Conservation (phyloP, 306 rosid genomes). For the Astragalus membranaceus region DNA sequence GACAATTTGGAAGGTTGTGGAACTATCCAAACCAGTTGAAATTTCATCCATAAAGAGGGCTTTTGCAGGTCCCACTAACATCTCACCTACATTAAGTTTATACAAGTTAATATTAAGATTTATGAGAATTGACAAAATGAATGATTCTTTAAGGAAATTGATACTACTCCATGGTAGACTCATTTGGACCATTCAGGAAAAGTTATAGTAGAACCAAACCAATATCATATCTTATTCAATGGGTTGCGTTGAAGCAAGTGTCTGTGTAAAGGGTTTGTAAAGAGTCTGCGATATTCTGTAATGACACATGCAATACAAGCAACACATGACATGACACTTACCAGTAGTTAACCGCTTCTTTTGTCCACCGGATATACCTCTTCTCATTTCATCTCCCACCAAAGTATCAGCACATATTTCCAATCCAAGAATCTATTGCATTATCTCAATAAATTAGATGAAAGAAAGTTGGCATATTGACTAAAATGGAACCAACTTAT, state of each 20-base stretch:
- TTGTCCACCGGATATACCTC: slow-evolving; percentile 90
- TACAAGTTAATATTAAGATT: neutral
- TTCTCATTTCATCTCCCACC: slow-evolving; percentile 82
- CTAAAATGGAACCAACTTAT: neutral
- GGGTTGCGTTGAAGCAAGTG: too few relatives aligned
- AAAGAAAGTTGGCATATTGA: neutral
- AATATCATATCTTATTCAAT: too few relatives aligned
- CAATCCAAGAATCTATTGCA: slow-evolving; percentile 60
- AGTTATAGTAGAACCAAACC: too few relatives aligned
- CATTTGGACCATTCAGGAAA: neutral
- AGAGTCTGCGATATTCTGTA: too few relatives aligned
- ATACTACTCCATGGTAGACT: neutral
- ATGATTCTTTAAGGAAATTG: neutral
- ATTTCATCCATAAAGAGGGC: slow-evolving; percentile 73
- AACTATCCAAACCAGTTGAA: slow-evolving; percentile 72
- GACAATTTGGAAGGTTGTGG: slow-evolving; percentile 62
- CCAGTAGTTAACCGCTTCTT: slow-evolving; percentile 88
- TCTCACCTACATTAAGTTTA: slow-evolving; percentile 44
- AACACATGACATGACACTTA: slow-evolving; percentile 13
- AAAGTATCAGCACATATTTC: slow-evolving; percentile 74
- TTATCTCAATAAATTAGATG: neutral
- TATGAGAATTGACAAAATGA: neutral
- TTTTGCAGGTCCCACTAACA: slow-evolving; percentile 67
- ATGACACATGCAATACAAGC: neutral
- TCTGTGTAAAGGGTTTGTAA: too few relatives aligned